These are phyloP conservation scores for Colletotrichum sp. DNA, from an alignment of 2,329 filamentous ascomycete genomes.

Conservation along the genomic window DNA sequence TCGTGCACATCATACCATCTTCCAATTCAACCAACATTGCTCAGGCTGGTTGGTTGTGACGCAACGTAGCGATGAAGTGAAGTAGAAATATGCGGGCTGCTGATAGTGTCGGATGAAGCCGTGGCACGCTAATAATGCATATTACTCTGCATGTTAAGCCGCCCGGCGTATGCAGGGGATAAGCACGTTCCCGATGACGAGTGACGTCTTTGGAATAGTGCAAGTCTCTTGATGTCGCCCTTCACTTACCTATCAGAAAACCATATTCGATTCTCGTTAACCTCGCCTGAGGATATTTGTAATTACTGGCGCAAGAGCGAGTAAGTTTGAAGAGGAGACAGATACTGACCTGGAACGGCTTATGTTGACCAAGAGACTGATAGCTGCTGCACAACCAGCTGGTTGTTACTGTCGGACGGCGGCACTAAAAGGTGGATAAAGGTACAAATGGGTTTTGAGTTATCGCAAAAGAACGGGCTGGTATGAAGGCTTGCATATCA, in stretches of 20 bases:
- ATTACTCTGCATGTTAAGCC: not conserved
- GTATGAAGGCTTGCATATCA: conserved; percentile 1
- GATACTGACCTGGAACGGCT: not conserved
- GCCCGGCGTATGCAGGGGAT: conserved; percentile 14
- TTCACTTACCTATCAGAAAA: not conserved
- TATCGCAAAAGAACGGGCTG: not conserved
- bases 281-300: not conserved
- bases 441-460: not conserved
- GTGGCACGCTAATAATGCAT: not conserved
- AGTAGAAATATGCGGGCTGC: not conserved
- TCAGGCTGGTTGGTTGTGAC: not conserved
- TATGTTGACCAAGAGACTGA: not conserved
- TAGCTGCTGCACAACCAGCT: not conserved
- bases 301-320: not conserved
- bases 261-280: not conserved
- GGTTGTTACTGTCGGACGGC: not conserved
- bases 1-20: not conserved
- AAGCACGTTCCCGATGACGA: not conserved
- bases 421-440: not conserved
- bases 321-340: not conserved
- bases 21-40: not conserved
- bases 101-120: not conserved
- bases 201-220: not conserved
- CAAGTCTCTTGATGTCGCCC: not conserved
- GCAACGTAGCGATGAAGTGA: not conserved